Conservation (phyloP, 176 grass and related monocot species). For the Ensete ventricosum region DNA sequence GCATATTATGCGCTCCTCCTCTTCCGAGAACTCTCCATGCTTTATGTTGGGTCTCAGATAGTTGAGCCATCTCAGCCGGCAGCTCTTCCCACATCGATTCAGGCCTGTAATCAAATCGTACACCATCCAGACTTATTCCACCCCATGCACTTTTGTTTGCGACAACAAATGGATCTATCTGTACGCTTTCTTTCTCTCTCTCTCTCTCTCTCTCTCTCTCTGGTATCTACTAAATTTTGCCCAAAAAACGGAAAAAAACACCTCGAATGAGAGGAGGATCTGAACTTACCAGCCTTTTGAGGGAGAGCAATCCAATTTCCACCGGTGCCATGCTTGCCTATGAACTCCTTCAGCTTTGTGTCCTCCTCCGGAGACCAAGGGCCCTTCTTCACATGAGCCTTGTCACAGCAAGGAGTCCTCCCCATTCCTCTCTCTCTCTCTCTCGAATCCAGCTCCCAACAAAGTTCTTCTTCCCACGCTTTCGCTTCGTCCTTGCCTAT, state of each 20-base stretch:
- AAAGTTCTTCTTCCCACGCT: too few species aligned
- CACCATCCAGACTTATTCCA: too few species aligned
- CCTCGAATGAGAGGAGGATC: neutral
- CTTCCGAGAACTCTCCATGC: conserved; percentile 12
- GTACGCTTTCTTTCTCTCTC: too few species aligned
- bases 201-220: too few species aligned
- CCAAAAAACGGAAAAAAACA: too few species aligned
- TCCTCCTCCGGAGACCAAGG: conserved; percentile 17
- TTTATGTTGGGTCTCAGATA: conserved; percentile 15
- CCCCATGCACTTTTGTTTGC: too few species aligned
- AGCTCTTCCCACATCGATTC: conserved; percentile 16
- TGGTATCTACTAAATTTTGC: too few species aligned
- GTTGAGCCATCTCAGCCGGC: conserved; percentile 19
- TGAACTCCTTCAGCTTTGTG: conserved; percentile 6
- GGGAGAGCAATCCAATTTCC: conserved; percentile 14
- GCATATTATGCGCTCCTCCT: conserved; percentile 11
- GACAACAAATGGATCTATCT: too few species aligned
- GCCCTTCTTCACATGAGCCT: conserved; percentile 4
- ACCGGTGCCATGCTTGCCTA: conserved; percentile 6
- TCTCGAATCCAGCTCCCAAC: neutral
- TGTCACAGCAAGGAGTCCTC: conserved; percentile 14
- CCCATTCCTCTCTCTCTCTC: neutral
- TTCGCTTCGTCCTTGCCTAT: too few species aligned
- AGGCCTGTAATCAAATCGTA: neutral
- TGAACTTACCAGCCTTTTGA: neutral